Conservation (phyloP, 169 alveolate genomes). For the Plasmodium chabaudi region DNA sequence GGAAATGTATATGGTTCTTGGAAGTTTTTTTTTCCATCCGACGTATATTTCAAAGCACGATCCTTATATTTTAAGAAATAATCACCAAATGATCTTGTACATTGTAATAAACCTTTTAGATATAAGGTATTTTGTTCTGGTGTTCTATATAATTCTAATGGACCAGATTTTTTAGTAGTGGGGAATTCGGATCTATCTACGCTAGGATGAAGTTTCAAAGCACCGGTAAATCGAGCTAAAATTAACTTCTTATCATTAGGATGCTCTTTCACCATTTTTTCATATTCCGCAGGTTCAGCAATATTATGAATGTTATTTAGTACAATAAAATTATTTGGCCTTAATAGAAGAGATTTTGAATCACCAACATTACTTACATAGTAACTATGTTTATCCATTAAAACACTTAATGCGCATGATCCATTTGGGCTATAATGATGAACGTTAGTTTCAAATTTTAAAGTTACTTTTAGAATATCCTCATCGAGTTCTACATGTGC, state of each 20-base stretch:
- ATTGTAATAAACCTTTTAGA: constrained; percentile 86
- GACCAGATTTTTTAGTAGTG: not conserved
- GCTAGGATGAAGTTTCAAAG: too few relatives aligned
- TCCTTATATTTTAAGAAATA: constrained; percentile 75
- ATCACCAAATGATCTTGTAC: constrained; percentile 85
- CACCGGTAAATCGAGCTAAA: too few relatives aligned
- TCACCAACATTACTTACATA: constrained; percentile 68
- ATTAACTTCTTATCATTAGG: constrained; percentile 82
- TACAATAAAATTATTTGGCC: not conserved
- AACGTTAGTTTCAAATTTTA: constrained; percentile 6
- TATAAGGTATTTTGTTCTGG: constrained; percentile 35
- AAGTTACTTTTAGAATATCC: constrained; percentile 10
- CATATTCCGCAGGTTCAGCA: constrained; percentile 74
- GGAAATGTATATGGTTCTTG: constrained; percentile 78
- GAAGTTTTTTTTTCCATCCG: constrained; percentile 9
- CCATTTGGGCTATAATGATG: constrained; percentile 20
- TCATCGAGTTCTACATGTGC: constrained; percentile 48
- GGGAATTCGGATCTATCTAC: not conserved
- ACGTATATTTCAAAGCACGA: too few relatives aligned
- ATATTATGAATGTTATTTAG: constrained; percentile 80
- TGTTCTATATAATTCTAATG: not conserved
- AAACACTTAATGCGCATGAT: constrained; percentile 51
- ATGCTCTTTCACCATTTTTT: constrained; percentile 77
- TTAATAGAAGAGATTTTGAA: constrained; percentile 34
- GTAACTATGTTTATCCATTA: constrained; percentile 38